phyloP scores from a whole-genome alignment of 148 eudicot species.

The Rhododendron vialii region DNA sequence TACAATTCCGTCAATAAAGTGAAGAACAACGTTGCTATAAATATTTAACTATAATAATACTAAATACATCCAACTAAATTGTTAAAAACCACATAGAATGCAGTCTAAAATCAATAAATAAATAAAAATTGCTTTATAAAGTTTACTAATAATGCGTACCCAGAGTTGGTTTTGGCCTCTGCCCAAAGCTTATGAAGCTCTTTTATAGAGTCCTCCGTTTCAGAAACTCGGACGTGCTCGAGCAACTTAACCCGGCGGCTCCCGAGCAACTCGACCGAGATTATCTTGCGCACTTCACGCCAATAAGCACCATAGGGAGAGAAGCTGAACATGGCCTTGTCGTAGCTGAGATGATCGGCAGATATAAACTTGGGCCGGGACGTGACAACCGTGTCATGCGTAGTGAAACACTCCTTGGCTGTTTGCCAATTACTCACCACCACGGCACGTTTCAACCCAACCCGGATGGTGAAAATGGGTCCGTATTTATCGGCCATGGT shows the following conservation, averaged over 20 bases:
- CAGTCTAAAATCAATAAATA: no score
- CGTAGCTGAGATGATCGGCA: not conserved
- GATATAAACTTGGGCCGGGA: not conserved
- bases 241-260: not conserved
- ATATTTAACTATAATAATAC: no score
- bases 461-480: conserved; percentile 6
- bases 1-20: no score
- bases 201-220: not conserved
- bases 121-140: not conserved
- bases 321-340: not conserved
- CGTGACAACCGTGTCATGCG: not conserved
- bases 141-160: not conserved
- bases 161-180: not conserved
- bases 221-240: conserved; percentile 1
- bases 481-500: conserved; percentile 3
- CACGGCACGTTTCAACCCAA: not conserved
- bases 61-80: no score
- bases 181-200: not conserved
- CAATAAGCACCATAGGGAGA: not conserved
- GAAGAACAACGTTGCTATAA: no score
- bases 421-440: conserved; percentile 6
- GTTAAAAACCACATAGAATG: no score
- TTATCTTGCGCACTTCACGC: not conserved
- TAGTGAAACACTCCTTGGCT: conserved; percentile 11
- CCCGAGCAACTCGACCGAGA: not conserved